Evolutionary conservation across 2,329 filamentous ascomycete genomes (phyloP).

Genomic region (Ceratocystis cubensis): DNA sequence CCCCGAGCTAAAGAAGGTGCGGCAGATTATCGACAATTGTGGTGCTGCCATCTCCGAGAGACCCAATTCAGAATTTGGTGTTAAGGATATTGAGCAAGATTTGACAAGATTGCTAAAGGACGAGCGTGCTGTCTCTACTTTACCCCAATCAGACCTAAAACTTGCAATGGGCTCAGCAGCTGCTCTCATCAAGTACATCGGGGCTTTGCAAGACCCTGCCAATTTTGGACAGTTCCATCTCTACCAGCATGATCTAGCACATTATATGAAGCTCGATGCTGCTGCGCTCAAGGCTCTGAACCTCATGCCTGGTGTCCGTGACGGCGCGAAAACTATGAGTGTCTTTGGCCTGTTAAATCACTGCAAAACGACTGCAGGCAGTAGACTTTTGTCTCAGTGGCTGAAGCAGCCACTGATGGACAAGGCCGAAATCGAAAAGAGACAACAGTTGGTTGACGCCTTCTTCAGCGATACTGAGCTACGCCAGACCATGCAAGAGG

Average conservation of each 20-base stretch:
- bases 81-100: slow-evolving; percentile 91
- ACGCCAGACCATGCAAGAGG: slow-evolving; percentile 90
- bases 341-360: slow-evolving; percentile 88
- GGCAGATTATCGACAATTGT: slow-evolving; percentile 81
- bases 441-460: slow-evolving; percentile 88
- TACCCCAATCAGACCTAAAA: slow-evolving; percentile 87
- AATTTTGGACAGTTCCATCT: slow-evolving; percentile 97
- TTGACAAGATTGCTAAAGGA: slow-evolving; percentile 76
- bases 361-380: slow-evolving; percentile 92
- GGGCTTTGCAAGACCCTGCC: slow-evolving; percentile 74
- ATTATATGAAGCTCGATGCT: slow-evolving; percentile 97
- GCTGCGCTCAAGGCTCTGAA: slow-evolving; percentile 89
- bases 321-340: slow-evolving; percentile 96
- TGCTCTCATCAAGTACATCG: slow-evolving; percentile 86
- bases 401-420: slow-evolving; percentile 95
- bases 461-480: slow-evolving; percentile 89
- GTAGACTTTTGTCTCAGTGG: slow-evolving; percentile 84
- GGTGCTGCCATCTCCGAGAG: slow-evolving; percentile 81
- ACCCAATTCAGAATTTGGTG: slow-evolving; percentile 63
- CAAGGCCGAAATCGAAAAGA: slow-evolving; percentile 72
- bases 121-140: slow-evolving; percentile 59
- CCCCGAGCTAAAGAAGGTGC: slow-evolving; percentile 73
- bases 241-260: slow-evolving; percentile 90
- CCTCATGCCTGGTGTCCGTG: slow-evolving; percentile 87
- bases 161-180: slow-evolving; percentile 92